Conservation (phyloP, 2,329 filamentous ascomycete species). For the Aspergillus calidoustus region DNA sequence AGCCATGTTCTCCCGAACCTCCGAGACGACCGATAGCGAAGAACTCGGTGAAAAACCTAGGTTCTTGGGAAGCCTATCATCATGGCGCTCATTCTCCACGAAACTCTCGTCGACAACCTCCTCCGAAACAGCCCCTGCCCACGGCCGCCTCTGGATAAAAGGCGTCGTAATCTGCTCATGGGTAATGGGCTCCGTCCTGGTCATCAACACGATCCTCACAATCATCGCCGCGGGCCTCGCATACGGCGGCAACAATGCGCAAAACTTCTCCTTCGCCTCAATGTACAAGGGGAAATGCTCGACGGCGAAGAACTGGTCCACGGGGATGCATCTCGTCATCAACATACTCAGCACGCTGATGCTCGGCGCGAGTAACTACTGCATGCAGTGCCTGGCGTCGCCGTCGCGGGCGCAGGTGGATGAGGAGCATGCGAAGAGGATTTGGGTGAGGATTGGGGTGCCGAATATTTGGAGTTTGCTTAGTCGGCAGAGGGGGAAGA, state of each 20-base stretch:
- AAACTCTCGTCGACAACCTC: neutral
- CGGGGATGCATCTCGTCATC: conserved; percentile 51
- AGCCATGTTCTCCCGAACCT: neutral
- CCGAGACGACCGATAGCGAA: neutral
- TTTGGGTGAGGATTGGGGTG: conserved; percentile 52
- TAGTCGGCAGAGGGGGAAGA: neutral
- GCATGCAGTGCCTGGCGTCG: conserved; percentile 57
- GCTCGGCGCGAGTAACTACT: conserved; percentile 55
- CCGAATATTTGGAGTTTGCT: conserved; percentile 9
- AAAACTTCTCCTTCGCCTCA: neutral
- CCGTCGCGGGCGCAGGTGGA: conserved; percentile 57
- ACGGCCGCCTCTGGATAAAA: conserved; percentile 14
- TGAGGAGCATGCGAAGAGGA: conserved; percentile 47
- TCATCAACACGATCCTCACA: conserved; percentile 17
- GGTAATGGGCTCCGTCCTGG: conserved; percentile 3
- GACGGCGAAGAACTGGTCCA: conserved; percentile 16
- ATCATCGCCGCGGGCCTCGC: conserved; percentile 16
- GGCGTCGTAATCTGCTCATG: conserved; percentile 15
- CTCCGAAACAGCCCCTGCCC: neutral
- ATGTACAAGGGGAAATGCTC: conserved; percentile 21
- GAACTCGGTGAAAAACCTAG: neutral
- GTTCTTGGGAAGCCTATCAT: neutral
- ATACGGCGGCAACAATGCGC: neutral
- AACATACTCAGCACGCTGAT: conserved; percentile 54
- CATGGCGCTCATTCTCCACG: neutral